Evolutionary conservation across 164 flowering plant species (phyloP).

Genomic region (Piper betle): DNA sequence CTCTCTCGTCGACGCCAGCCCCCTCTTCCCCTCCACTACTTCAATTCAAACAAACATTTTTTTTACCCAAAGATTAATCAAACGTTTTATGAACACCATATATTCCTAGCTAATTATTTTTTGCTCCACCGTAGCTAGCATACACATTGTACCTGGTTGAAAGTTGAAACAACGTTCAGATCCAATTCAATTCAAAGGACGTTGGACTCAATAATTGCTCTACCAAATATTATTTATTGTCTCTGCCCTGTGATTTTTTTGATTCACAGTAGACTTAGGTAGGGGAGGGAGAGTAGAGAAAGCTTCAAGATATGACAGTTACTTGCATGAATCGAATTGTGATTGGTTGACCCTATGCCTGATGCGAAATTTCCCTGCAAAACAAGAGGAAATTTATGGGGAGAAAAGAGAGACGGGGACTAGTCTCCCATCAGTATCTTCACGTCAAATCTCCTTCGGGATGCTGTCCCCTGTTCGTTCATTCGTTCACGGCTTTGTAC

Average conservation of each 20-base stretch:
- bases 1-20: neutral
- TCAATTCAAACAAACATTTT: too few relatives aligned
- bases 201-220: too few relatives aligned
- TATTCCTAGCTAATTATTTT: too few relatives aligned
- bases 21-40: neutral
- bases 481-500: neutral
- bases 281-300: neutral
- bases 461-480: neutral
- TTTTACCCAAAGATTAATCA: too few relatives aligned
- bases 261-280: too few relatives aligned
- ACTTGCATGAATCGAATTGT: neutral
- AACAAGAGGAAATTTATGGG: neutral
- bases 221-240: too few relatives aligned
- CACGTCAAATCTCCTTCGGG: neutral
- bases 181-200: too few relatives aligned
- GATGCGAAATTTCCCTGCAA: neutral
- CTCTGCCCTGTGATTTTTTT: too few relatives aligned
- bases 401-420: neutral
- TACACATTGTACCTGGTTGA: too few relatives aligned
- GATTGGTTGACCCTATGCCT: neutral
- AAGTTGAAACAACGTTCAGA: too few relatives aligned
- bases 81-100: too few relatives aligned
- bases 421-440: neutral
- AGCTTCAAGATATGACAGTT: neutral
- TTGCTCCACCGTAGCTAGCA: too few relatives aligned